Evolutionary conservation across 805 yeast genomes (phyloP).

Genomic region (Jamesozyma piceae): DNA sequence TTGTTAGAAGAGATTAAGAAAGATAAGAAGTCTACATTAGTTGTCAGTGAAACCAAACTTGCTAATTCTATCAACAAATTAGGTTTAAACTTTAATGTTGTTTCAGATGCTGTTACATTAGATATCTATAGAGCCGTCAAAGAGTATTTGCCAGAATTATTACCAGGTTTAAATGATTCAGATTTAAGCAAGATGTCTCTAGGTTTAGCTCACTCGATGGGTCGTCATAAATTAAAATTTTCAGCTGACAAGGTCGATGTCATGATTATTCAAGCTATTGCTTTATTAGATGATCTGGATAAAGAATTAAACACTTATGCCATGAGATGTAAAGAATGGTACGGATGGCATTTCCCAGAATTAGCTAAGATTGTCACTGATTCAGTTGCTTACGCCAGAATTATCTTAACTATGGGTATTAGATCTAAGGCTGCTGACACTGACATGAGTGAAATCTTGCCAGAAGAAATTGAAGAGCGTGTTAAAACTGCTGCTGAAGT

Average conservation of each 20-base stretch:
- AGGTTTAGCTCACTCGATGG: slow-evolving; percentile 97
- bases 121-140: slow-evolving; percentile 93
- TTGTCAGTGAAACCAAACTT: slow-evolving; percentile 89
- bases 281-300: slow-evolving; percentile 89
- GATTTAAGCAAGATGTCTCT: slow-evolving; percentile 90
- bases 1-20: slow-evolving; percentile 66
- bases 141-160: slow-evolving; percentile 83
- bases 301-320: slow-evolving; percentile 96
- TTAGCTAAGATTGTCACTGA: slow-evolving; percentile 94
- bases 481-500: slow-evolving; percentile 92
- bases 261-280: slow-evolving; percentile 98
- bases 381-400: slow-evolving; percentile 92
- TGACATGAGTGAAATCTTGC: slow-evolving; percentile 82
- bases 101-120: slow-evolving; percentile 88
- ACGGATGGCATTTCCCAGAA: slow-evolving; percentile 99
- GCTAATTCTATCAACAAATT: slow-evolving; percentile 94
- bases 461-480: slow-evolving; percentile 86
- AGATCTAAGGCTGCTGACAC: slow-evolving; percentile 85
- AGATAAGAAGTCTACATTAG: slow-evolving; percentile 75
- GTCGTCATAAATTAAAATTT: slow-evolving; percentile 94
- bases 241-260: slow-evolving; percentile 97
- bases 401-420: slow-evolving; percentile 86
- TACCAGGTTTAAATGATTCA: slow-evolving; percentile 84
- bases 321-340: slow-evolving; percentile 99
- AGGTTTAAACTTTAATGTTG: slow-evolving; percentile 77